These are phyloP conservation scores for Leccinellum albellum DNA, from an alignment of 768 basidiomycete genomes.

Conservation along the genomic window DNA sequence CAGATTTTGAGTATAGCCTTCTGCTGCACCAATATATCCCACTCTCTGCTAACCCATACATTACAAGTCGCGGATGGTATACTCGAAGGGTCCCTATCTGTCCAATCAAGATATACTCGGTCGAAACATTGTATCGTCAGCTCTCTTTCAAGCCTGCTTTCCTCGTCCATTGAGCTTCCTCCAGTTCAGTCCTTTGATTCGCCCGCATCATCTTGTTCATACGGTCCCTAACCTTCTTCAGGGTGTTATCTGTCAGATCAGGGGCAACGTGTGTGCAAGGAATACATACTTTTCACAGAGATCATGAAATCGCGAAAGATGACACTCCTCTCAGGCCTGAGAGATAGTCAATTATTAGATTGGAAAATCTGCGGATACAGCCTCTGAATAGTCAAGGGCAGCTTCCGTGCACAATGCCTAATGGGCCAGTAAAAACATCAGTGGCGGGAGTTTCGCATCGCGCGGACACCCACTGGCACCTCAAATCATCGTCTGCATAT, in stretches of 20 bases:
- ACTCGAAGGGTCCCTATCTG: slow-evolving; percentile 83
- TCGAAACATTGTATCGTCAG: slow-evolving; percentile 66
- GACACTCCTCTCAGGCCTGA: slow-evolving; percentile 82
- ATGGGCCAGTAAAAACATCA: slow-evolving; percentile 1
- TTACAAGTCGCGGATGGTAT: slow-evolving; percentile 81
- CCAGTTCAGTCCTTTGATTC: slow-evolving; percentile 80
- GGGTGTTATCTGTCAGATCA: slow-evolving; percentile 35
- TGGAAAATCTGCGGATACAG: slow-evolving; percentile 97
- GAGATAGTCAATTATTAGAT: slow-evolving; percentile 75
- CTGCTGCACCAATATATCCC: slow-evolving; percentile 95
- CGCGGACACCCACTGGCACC: slow-evolving; percentile 62
- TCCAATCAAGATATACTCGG: slow-evolving; percentile 1
- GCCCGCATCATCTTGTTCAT: slow-evolving; percentile 74
- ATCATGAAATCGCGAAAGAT: slow-evolving; percentile 94
- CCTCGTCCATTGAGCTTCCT: slow-evolving; percentile 88
- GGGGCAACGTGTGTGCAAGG: neutral
- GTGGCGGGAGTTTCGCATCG: neutral
- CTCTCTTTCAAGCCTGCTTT: slow-evolving; percentile 86
- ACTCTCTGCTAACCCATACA: slow-evolving; percentile 81
- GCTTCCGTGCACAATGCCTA: slow-evolving; percentile 96
- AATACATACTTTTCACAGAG: slow-evolving; percentile 80
- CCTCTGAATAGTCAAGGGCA: slow-evolving; percentile 87
- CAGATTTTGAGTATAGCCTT: slow-evolving; percentile 91
- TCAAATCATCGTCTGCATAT: slow-evolving; percentile 94
- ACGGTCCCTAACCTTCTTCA: slow-evolving; percentile 68